Evolutionary conservation across 2,329 filamentous ascomycete species (phyloP).

Genomic region (Beauveria scarabaeidicola): DNA sequence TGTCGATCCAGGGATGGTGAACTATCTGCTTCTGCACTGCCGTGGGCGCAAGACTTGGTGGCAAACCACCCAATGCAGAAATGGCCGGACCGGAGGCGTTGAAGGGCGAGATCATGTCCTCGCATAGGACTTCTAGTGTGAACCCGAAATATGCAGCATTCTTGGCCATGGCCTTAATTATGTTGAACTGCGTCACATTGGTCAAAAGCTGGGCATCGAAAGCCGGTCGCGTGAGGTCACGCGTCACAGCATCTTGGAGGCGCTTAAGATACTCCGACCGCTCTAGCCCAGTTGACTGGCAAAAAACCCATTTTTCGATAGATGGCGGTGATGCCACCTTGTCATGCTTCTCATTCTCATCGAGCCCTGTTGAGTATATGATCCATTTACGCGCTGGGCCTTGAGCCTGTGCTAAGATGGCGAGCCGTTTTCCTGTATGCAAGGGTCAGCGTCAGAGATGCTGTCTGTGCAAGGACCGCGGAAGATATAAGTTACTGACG

Average conservation of each 20-base stretch:
- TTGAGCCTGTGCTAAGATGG: neutral
- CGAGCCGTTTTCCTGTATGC: neutral
- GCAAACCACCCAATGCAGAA: neutral
- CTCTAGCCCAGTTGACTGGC: neutral
- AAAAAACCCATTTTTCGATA: neutral
- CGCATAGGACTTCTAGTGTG: neutral
- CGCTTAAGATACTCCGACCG: neutral
- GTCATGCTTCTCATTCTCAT: neutral
- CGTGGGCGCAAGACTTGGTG: conserved; percentile 12
- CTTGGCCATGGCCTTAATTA: neutral
- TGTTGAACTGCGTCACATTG: neutral
- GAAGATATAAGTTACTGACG: conserved; percentile 12
- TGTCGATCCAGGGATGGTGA: conserved; percentile 14
- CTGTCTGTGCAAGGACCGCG: neutral
- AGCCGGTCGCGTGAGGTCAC: neutral
- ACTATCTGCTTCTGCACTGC: conserved; percentile 9
- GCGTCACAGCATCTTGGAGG: neutral
- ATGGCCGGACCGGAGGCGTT: neutral
- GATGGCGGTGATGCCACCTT: neutral
- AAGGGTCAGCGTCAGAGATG: too few species aligned
- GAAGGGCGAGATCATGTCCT: neutral
- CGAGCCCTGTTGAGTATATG: neutral
- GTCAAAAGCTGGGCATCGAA: neutral
- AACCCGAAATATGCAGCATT: neutral
- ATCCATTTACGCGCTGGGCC: neutral